Evolutionary conservation across 2,329 filamentous ascomycete species (phyloP).

Genomic region (Zalaria obscura): DNA sequence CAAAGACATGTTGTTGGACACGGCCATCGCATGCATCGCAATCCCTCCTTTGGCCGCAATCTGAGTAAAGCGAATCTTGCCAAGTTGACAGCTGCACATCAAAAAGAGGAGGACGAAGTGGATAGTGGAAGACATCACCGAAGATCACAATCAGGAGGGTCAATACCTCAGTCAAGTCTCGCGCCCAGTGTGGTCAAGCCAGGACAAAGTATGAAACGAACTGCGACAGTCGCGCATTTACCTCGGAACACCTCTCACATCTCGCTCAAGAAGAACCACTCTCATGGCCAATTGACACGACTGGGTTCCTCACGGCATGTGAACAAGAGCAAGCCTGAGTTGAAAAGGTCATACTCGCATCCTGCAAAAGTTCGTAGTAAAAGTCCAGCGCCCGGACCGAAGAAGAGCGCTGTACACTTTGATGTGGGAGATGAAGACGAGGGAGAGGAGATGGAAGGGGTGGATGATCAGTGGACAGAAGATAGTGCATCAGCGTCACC

Average conservation of each 20-base stretch:
- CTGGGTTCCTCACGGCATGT: constrained; percentile 20
- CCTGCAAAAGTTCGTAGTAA: not conserved
- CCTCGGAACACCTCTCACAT: constrained; percentile 21
- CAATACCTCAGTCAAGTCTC: not conserved
- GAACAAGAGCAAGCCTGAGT: not conserved
- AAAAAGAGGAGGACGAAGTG: constrained; percentile 11
- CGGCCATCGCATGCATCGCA: constrained; percentile 22
- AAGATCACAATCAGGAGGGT: not conserved
- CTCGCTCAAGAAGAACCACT: constrained; percentile 18
- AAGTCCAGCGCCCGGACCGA: constrained; percentile 17
- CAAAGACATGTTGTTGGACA: constrained; percentile 24
- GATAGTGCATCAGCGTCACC: constrained; percentile 10
- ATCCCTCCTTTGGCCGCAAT: constrained; percentile 26
- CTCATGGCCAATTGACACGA: constrained; percentile 25
- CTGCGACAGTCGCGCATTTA: constrained; percentile 23
- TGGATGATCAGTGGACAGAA: constrained; percentile 10
- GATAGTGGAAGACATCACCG: not conserved
- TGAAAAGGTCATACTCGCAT: constrained; percentile 2
- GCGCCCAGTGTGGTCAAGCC: not conserved
- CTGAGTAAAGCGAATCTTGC: constrained; percentile 22
- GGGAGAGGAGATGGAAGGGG: constrained; percentile 9
- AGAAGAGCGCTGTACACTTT: constrained; percentile 26
- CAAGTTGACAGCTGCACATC: constrained; percentile 15
- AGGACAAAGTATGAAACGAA: constrained; percentile 23
- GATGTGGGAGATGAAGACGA: constrained; percentile 18